Conservation (phyloP, 2,329 filamentous ascomycete species). For the Colletotrichum liaoningense region DNA sequence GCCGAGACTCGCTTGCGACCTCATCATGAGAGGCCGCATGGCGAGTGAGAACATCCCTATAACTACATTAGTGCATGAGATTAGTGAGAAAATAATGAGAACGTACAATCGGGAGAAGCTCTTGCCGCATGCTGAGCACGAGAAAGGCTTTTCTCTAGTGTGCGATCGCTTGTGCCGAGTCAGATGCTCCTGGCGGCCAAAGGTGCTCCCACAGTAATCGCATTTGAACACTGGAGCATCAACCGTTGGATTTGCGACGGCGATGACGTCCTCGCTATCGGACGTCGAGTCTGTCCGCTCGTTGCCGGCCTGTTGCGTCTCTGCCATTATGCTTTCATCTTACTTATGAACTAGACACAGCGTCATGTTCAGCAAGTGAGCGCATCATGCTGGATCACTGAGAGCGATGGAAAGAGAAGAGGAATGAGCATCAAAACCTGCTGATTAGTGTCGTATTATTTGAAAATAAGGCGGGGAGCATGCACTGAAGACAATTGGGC, state of each 20-base stretch:
- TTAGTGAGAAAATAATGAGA: not conserved
- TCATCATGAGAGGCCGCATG: slow-evolving; percentile 22
- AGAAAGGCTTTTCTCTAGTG: slow-evolving; percentile 28
- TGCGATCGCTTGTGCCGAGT: slow-evolving; percentile 23
- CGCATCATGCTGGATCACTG: too few relatives aligned
- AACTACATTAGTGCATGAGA: not conserved
- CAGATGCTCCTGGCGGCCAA: slow-evolving; percentile 28
- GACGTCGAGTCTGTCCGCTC: not conserved
- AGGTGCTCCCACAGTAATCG: slow-evolving; percentile 18
- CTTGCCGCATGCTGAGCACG: slow-evolving; percentile 20
- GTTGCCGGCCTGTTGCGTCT: not conserved
- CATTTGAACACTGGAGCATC: slow-evolving; percentile 1
- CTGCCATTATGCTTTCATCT: too few relatives aligned
- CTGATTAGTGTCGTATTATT: too few relatives aligned
- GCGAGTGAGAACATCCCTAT: slow-evolving; percentile 23
- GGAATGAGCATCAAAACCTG: too few relatives aligned
- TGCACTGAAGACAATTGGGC: too few relatives aligned
- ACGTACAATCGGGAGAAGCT: slow-evolving; percentile 21
- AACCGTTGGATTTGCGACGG: not conserved
- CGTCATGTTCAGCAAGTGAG: too few relatives aligned
- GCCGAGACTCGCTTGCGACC: not conserved
- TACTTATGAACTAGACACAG: too few relatives aligned
- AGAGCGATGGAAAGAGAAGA: too few relatives aligned
- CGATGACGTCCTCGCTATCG: not conserved
- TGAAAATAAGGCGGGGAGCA: too few relatives aligned